Evolutionary conservation across 345 rosid species (phyloP), one percentile per base, ranked within the genome.

Genomic region (Noccaea bulbosa): DNA sequence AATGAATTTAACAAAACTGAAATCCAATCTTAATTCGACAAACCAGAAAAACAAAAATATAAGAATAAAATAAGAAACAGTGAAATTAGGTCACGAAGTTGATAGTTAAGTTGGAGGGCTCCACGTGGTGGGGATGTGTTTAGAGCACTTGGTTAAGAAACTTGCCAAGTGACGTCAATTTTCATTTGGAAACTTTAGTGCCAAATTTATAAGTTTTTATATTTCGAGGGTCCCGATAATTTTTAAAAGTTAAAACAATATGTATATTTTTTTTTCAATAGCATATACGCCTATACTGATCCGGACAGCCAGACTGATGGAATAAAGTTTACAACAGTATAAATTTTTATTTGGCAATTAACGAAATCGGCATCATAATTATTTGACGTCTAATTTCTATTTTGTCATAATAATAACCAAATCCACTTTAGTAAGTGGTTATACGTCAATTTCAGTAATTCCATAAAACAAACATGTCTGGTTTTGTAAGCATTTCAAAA

Each of bases 81-180:
- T 71, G 63, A 51, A 77, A 59, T 71, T 77, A 77, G 80, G 80
- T 77, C 77, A 51, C 52, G 77, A 77, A 43, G 77, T 59, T 71
- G 80, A 70, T 58, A 27, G 76, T 77, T 77, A 17, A 64, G 45
- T 44, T 63, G 75, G 67, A 69, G 67, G 72, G 75, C 76, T 70
- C 76, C 67, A 56, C 2, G 32, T 44, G 80, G 69, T 60, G 67
- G 67, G 51, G 55, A 71, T 32, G 60, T 69, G 46, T 56, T 62
- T 60, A 5, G 53, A 63, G 79, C 74, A 75, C 74, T 75, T 74
- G 55, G 50, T 57, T 67, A 33, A 40, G 48, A 56, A 56, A 69
- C 55, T 69, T 75, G 52, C 33, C 0, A 15, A 15, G 47, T 69
- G 75, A 69, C 71, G 75, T 75, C 70, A 55, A 40, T 7, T 47